phyloP scores from a whole-genome alignment of 163 green algal genomes.

The Chloroidium sp. region DNA sequence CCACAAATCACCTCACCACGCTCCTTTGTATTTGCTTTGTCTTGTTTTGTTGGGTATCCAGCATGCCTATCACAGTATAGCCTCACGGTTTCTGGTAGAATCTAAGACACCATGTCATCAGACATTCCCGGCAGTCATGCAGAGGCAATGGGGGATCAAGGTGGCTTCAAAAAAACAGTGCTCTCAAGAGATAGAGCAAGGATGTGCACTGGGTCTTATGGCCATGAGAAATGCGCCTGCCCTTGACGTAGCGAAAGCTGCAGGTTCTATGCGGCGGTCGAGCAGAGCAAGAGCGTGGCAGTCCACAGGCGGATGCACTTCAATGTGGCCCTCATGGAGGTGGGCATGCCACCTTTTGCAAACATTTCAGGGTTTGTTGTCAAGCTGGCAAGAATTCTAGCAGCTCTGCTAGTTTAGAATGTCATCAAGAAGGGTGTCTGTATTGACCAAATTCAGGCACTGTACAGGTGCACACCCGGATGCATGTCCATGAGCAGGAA shows the following conservation, averaged over 20 bases:
- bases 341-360: slow-evolving; percentile 13
- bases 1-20: neutral
- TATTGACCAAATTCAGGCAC: neutral
- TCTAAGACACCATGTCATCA: too few relatives aligned
- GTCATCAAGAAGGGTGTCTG: too few relatives aligned
- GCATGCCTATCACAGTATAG: too few relatives aligned
- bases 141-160: too few relatives aligned
- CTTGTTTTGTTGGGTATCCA: neutral
- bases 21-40: neutral
- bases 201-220: too few relatives aligned
- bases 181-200: too few relatives aligned
- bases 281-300: slow-evolving; percentile 7
- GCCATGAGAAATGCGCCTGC: too few relatives aligned
- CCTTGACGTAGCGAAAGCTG: too few relatives aligned
- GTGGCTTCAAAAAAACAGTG: too few relatives aligned
- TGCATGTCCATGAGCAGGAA: neutral
- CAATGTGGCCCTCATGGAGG: slow-evolving; percentile 67
- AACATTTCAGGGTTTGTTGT: neutral
- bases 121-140: too few relatives aligned
- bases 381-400: neutral
- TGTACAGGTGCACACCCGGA: neutral
- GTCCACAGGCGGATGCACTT: slow-evolving; percentile 50
- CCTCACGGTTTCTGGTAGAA: too few relatives aligned
- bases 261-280: slow-evolving; percentile 34
- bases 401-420: neutral